Percentiles rank a stretch among this genome's conserved stretches.
phyloP scores from a whole-genome alignment of 225 moss, liverwort and hornwort genomes.

The Rhytidiadelphus loreus region DNA sequence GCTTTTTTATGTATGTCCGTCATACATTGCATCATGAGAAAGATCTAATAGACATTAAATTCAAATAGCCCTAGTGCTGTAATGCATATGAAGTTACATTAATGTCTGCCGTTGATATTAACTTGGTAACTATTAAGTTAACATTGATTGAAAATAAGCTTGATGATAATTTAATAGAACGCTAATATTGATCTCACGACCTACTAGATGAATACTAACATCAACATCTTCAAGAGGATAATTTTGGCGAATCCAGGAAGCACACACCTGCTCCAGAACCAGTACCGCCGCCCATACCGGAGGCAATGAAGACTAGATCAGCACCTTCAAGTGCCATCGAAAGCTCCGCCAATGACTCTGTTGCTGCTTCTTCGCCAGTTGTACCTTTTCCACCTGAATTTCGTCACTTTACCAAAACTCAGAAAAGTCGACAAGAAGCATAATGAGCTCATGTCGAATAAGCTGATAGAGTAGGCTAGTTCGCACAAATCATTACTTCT shows the following conservation, averaged over 20 bases:
- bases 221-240: not conserved
- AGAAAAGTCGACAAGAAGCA: not conserved
- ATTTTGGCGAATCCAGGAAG: not conserved
- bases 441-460: not conserved
- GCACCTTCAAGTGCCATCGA: conserved; percentile 85
- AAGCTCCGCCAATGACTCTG: conserved; percentile 76
- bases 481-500: not conserved
- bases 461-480: not conserved
- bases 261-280: conserved; percentile 70
- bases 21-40: not conserved
- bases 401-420: not conserved
- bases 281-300: conserved; percentile 77
- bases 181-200: not conserved
- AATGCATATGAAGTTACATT: not conserved
- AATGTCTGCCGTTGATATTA: not conserved
- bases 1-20: not conserved
- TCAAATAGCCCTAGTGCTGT: not conserved
- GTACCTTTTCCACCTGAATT: conserved; percentile 51
- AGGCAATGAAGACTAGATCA: conserved; percentile 73
- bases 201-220: not conserved
- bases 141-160: not conserved
- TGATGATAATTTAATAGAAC: not conserved
- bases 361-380: conserved; percentile 67
- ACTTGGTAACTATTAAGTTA: not conserved
- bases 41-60: not conserved